Evolutionary conservation across 371 early-diverging fungal species (phyloP), one percentile per base, ranked within the genome.

Genomic region (Parasitella parasitica): DNA sequence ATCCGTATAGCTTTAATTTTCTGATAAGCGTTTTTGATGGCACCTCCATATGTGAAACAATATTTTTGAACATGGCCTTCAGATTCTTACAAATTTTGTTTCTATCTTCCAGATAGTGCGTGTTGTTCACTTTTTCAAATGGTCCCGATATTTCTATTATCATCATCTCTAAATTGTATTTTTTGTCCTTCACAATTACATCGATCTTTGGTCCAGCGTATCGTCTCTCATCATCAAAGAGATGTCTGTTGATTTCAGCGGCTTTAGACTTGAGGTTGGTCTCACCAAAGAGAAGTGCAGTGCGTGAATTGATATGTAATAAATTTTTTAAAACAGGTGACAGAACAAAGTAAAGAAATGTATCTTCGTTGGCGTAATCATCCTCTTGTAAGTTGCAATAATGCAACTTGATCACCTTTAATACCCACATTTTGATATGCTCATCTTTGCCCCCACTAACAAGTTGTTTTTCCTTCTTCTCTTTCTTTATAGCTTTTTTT

Each of bases 201-300:
- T 63, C 63, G n/a, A 63, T 63, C 51, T 56, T 56, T 4, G 56
- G 63, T 12, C 63, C 63, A 30, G 63, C 7, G n/a, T 38, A 56
- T 15, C 52, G 20, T 39, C 52, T 63, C 11, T 63, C 51, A 27
- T 51, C 36, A 32, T 63, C 57, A 22, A 38, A 15, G 1, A 56
- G 38, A 20, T 63, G 38, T 15, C 57, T 36, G 32, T 51, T 63
- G 8, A 56, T n/a, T 56, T 56, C 57, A 34, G 50, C 15, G n/a
- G 57, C 56, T 24, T 63, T 56, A 6, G 57, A 48, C 18, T 63
- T 55, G 32, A 56, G 22, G 34, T 63, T 55, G 1, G 27, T 12
- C 39, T 63, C 56, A 22, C 63, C 57, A 51, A 63, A 56, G 38
- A 63, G 26, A 32, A 56, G 63, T 13, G 15, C 27, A 38, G 0